Evolutionary conservation across 2,329 filamentous ascomycete genomes (phyloP).

Genomic region (Zarea fungicola): DNA sequence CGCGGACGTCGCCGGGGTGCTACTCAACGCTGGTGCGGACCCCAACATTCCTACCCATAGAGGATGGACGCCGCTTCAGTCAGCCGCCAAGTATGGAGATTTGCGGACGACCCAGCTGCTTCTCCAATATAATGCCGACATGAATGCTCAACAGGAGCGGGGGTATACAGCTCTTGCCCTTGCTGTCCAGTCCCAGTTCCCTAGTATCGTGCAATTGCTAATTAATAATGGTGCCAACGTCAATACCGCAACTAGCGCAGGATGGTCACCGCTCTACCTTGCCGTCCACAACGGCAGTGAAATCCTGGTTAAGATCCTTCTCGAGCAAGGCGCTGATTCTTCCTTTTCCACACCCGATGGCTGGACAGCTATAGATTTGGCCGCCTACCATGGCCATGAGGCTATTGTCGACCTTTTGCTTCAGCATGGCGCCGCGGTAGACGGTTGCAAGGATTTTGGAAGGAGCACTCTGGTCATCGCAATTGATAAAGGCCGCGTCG

Average conservation of each 20-base stretch:
- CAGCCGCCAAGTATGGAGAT: slow-evolving; percentile 15
- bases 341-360: slow-evolving; percentile 17
- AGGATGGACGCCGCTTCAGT: slow-evolving; percentile 15
- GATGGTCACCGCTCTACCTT: slow-evolving; percentile 24
- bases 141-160: slow-evolving; percentile 3
- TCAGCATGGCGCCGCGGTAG: neutral
- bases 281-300: slow-evolving; percentile 17
- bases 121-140: slow-evolving; percentile 9
- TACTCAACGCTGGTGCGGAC: slow-evolving; percentile 14
- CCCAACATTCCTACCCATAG: slow-evolving; percentile 10
- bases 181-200: slow-evolving; percentile 8
- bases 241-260: slow-evolving; percentile 18
- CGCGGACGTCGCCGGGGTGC: slow-evolving; percentile 5
- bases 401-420: neutral
- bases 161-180: slow-evolving; percentile 15
- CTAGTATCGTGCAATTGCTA: slow-evolving; percentile 6
- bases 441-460: slow-evolving; percentile 1
- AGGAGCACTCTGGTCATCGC: slow-evolving; percentile 5
- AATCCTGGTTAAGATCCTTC: slow-evolving; percentile 8
- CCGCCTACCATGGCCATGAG: slow-evolving; percentile 17
- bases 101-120: slow-evolving; percentile 8
- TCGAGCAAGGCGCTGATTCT: slow-evolving; percentile 24
- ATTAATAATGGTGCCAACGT: slow-evolving; percentile 24
- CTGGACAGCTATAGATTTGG: slow-evolving; percentile 23
- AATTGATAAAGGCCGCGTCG: slow-evolving; percentile 17